Base-by-base conservation (phyloP, 768 basidiomycete species). In the Hypholoma sublateritium region DNA sequence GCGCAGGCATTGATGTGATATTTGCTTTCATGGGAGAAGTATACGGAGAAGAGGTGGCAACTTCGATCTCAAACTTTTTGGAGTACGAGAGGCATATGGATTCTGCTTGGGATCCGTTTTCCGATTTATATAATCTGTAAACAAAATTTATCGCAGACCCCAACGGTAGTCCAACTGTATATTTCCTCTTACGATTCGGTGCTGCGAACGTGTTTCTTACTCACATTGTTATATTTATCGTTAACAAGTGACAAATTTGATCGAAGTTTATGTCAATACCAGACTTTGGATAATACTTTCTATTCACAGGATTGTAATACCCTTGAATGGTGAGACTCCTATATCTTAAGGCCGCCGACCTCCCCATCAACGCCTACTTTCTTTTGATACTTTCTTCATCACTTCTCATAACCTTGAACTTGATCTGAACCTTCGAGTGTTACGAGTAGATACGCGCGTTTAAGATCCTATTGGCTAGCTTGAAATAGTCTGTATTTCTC, bases 1-100 rank as follows among this genome's bases (percentile, higher is more conserved):
- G 70, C 52, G 78, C 80, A 28, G 79, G 79, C n/a, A 68, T 74
- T 19, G 77, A 78, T 61, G 64, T 68, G 14, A 70, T 64, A 12
- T 70, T 77, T 51, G 74, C 72, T 9, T 74, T 72, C 62, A 70
- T 76, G 37, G 69, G 58, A 22, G 59, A 72, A 50, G 63, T 76
- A 36, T 75, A 75, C 65, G 78, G 77, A 22, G 58, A 65, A 44
- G 67, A 72, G 22, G 59, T 69, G 43, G 71, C 74, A n/a, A 61
- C 62, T 16, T 45, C 55, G 5, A 61, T 77, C 37, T 66, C 75
- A 1, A 62, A 71, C 51, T 59, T 62, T 53, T 56, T 78, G 64
- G 77, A 80, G 65, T 76, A 77, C 60, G 70, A 74, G 48, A 67
- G 74, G 53, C 73, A 72, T 55, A 58, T 22, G n/a, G 74, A 77